Base-by-base conservation (phyloP, 129 eudicot species). In the Artemisia annua region DNA sequence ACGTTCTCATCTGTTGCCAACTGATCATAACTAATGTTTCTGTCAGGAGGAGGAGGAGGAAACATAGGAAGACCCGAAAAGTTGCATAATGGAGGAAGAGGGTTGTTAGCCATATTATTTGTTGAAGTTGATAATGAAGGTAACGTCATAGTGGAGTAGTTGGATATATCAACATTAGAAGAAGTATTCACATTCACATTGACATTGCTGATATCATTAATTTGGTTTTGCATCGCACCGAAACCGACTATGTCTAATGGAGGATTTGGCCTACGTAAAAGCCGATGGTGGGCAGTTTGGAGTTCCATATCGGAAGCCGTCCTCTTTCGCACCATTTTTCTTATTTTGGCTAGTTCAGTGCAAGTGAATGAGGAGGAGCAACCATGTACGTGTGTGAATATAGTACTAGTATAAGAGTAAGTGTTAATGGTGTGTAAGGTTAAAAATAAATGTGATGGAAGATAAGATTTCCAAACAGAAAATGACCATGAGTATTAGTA, bases 11-110 rank as follows among this genome's bases (percentile, higher is more conserved):
- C 59, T 1, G 67, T 1, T 30, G 77, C 48, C 66, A 72, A 60
- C 26, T 4, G 67, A 26, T 26, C 13, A 65, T 24, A 79, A 66
- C 20, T 67, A 70, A 7, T 71, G 64, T 65, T 50, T 54, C 72
- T 76, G 22, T 81, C 91, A 2, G 97, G 96, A 13, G 96, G 78
- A 22, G 94, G 85, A 9, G 97, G 88, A 18, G 96, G 96, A 63
- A 93, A 93, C 56, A 93, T 76, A 13, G 98, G 98, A 44, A 93
- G 82, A 11, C 98, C 98, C 19, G 98, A 93, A 70, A 85, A 93
- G 43, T 79, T 90, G 55, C 98, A 93, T 4, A 93, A 79, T 9
- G 96, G 78, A 24, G 94, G 85, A 10, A 96, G 89, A 18, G 97
- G 88, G 14, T 11, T 56, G 7, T 48, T 0, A 20, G 24, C 73